A percentile compares a stretch with the other conserved stretches of the same genome.
These are phyloP conservation scores for Gnetum montanum DNA, from an alignment of 75 land plant species.

Conservation along the genomic window DNA sequence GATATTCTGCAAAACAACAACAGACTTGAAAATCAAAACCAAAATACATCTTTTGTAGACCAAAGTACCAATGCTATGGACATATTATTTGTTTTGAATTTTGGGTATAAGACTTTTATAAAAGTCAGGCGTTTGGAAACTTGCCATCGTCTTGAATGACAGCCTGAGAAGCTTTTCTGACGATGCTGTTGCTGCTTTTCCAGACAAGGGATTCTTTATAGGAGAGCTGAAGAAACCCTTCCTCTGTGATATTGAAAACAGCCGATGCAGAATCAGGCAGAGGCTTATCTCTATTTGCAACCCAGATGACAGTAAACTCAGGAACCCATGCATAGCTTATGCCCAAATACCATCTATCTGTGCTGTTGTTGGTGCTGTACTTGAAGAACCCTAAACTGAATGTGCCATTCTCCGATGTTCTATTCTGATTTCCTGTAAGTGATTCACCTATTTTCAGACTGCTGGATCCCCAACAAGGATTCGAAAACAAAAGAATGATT, in stretches of 20 bases:
- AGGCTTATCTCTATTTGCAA: conserved; percentile 25
- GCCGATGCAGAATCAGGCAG: conserved; percentile 5
- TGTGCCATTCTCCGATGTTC: conserved; percentile 17
- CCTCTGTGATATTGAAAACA: conserved; percentile 15
- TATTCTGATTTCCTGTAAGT: conserved; percentile 11
- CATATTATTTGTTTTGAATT: too few species aligned
- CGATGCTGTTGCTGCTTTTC: background rate
- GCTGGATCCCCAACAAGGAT: too few species aligned
- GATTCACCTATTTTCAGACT: too few species aligned
- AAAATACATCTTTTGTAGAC: too few species aligned
- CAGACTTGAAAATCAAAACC: too few species aligned
- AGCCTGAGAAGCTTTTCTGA: background rate
- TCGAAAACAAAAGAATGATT: too few species aligned
- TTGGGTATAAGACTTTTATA: too few species aligned
- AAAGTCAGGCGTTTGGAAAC: too few species aligned
- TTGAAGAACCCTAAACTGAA: conserved; percentile 27
- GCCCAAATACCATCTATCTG: conserved; percentile 17
- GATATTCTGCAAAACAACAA: too few species aligned
- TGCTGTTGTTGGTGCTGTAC: background rate
- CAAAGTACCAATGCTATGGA: too few species aligned
- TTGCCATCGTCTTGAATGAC: conserved; percentile 8
- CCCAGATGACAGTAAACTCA: conserved; percentile 14
- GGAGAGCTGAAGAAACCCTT: conserved; percentile 6
- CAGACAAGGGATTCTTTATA: conserved; percentile 3
- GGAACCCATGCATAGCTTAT: conserved; percentile 13